A percentile compares a stretch with the other conserved stretches of the same genome.
phyloP scores from a whole-genome alignment of 2,329 filamentous ascomycete genomes.

The Parafenestella ontariensis region DNA sequence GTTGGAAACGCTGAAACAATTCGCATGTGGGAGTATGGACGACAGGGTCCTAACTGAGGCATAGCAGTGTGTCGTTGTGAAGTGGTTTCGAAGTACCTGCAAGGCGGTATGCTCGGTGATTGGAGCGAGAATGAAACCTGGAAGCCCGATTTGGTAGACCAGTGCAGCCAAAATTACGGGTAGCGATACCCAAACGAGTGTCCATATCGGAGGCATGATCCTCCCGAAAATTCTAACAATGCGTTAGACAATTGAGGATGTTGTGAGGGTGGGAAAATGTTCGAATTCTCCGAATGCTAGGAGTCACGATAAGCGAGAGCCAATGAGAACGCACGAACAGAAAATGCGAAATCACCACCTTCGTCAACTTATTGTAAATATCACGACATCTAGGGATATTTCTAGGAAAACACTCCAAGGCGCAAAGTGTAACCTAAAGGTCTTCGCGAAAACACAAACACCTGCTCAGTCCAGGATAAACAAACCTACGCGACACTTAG shows the following conservation, averaged over 20 bases:
- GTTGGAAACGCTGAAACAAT: constrained; percentile 64
- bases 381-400: not conserved
- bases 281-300: not conserved
- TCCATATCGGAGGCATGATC: constrained; percentile 29
- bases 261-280: not conserved
- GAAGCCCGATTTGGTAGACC: constrained; percentile 37
- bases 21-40: constrained; percentile 42
- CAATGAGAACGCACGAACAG: not conserved
- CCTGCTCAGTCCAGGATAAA: not conserved
- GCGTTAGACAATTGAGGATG: not conserved
- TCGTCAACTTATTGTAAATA: not conserved
- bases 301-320: constrained; percentile 8
- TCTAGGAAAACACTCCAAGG: not conserved
- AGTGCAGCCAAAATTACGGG: constrained; percentile 36
- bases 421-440: no score
- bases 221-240: not conserved
- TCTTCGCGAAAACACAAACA: not conserved
- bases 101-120: constrained; percentile 25
- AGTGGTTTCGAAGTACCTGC: constrained; percentile 31
- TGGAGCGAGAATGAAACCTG: constrained; percentile 20
- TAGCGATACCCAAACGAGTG: constrained; percentile 31
- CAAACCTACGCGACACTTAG: not conserved
- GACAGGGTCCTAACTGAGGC: constrained; percentile 55
- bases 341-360: not conserved
- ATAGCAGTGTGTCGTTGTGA: constrained; percentile 52